Base-by-base conservation (phyloP, 2,329 filamentous ascomycete genomes). In the Didymella arachidicola region DNA sequence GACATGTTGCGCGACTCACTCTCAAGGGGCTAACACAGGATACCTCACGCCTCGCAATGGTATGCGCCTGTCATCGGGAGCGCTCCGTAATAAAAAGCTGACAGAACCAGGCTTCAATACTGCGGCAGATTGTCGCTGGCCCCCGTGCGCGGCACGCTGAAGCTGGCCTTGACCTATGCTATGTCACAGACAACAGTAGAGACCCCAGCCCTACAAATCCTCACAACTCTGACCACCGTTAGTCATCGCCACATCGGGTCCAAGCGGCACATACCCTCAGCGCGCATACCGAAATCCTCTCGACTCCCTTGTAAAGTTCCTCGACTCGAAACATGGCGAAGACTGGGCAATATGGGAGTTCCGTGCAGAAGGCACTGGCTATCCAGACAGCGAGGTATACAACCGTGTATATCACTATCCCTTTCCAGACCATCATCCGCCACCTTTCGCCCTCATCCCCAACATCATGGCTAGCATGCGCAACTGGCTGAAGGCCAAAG, bases 281-380 rank as follows among this genome's bases (percentile, higher is more conserved):
- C 88, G 90, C 63, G 93, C 92, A 60, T 99, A 98, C 79, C 91
- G 95, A 72, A 99, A 97, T 73, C 94, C 94, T 0, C 88, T 97
- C 48, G 89, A 96, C 72, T 86, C 89, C 38, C 86, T 99, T 22
- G 92, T 98, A 59, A 85, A 86, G 64, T 99, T 94, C 75, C 88
- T 99, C 62, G 92, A 98, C 78, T 81, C 84, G 43, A 92, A 93
- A 71, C 95, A 99, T 78, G 71, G 71, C 61, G 80, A 87, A 26
- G 82, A 95, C 63, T 99, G 95, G 95, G 88, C 90, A 3, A 97
- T 99, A 70, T 99, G 94, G 92, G 95, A 99, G 79, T 99, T 99
- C 70, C 89, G 95, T 44, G 95, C 93, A 34, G 95, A 99, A 76
- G 95, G 95, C 5, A 97, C 95, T 0, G 95, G 95, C 1, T 99